Percentiles rank a stretch among this genome's conserved stretches.
These are phyloP conservation scores for Scheffersomyces titani DNA, from an alignment of 1,139 yeast species.

Conservation along the genomic window DNA sequence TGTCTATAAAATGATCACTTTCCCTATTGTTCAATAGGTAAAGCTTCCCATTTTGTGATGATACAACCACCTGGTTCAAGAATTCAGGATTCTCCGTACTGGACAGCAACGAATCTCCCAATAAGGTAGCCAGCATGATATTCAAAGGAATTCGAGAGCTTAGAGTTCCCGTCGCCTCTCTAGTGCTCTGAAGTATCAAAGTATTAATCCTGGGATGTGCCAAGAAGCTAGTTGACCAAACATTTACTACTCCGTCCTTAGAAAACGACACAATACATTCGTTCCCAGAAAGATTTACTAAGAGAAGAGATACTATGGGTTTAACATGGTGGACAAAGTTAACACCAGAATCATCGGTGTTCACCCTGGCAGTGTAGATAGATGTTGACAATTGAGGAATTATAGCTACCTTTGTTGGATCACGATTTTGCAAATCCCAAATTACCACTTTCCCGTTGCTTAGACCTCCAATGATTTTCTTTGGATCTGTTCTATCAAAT, in stretches of 20 bases:
- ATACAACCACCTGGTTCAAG: slow-evolving; percentile 38
- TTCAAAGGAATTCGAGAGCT: neutral
- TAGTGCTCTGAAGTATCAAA: slow-evolving; percentile 12
- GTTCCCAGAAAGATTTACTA: slow-evolving; percentile 23
- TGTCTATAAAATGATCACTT: slow-evolving; percentile 24
- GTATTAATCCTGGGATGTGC: slow-evolving; percentile 31
- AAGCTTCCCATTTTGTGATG: slow-evolving; percentile 50
- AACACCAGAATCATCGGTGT: slow-evolving; percentile 1
- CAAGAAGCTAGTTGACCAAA: slow-evolving; percentile 43
- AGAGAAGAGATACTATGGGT: slow-evolving; percentile 17
- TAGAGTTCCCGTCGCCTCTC: neutral
- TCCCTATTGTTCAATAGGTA: slow-evolving; percentile 32
- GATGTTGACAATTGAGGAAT: slow-evolving; percentile 35
- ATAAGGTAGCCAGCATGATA: neutral
- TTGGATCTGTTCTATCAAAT: slow-evolving; percentile 32
- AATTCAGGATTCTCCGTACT: slow-evolving; percentile 8
- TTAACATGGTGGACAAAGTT: slow-evolving; percentile 9
- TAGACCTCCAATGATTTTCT: slow-evolving; percentile 39
- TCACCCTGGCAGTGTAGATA: slow-evolving; percentile 11
- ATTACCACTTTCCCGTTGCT: slow-evolving; percentile 38
- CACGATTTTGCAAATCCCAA: slow-evolving; percentile 33
- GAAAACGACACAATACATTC: slow-evolving; percentile 34
- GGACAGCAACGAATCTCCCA: neutral
- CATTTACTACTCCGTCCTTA: slow-evolving; percentile 35
- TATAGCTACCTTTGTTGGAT: slow-evolving; percentile 16